These are phyloP conservation scores for Chrysoporthe austroafricana DNA, from an alignment of 2,329 filamentous ascomycete genomes.

Conservation along the genomic window DNA sequence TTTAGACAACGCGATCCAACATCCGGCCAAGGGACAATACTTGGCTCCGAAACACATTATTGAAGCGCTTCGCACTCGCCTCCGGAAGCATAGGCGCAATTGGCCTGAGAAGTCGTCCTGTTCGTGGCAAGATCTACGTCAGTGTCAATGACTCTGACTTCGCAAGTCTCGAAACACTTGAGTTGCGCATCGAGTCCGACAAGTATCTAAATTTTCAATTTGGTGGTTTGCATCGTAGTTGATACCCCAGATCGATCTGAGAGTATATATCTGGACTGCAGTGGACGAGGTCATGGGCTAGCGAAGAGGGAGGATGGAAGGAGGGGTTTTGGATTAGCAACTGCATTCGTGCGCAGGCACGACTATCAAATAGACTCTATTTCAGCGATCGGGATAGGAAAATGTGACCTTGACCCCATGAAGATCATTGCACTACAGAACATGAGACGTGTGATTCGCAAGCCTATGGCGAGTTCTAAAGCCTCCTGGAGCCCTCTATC, in stretches of 20 bases:
- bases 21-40: background rate
- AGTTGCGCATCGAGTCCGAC: background rate
- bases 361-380: background rate
- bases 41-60: background rate
- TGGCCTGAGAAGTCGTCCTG: background rate
- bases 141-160: background rate
- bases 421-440: background rate
- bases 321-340: background rate
- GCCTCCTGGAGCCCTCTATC: background rate
- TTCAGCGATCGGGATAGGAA: background rate
- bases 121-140: background rate
- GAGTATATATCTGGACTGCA: background rate
- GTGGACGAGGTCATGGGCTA: background rate
- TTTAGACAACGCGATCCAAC: background rate
- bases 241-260: slow-evolving; percentile 15
- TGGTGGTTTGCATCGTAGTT: background rate
- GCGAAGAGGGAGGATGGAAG: background rate
- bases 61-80: background rate
- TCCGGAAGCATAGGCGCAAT: background rate
- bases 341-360: background rate
- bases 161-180: background rate
- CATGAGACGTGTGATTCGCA: background rate
- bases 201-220: background rate
- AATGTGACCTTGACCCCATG: background rate
- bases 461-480: background rate